phyloP scores from a whole-genome alignment of 1,284 basidiomycete genomes.

The Singerocomus inundabilis region DNA sequence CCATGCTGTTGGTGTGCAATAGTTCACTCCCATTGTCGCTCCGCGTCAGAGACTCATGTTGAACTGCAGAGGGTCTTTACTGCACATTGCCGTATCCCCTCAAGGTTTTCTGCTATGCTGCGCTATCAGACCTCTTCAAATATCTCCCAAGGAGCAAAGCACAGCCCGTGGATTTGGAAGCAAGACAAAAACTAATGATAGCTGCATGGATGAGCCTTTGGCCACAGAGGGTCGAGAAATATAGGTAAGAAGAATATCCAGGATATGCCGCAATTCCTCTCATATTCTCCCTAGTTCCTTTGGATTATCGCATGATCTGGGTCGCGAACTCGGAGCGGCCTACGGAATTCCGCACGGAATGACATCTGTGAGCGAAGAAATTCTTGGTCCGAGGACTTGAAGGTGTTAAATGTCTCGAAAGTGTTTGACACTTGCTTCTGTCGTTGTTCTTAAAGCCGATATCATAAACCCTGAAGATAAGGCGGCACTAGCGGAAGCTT shows the following conservation, averaged over 20 bases:
- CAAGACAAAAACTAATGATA: slow-evolving; percentile 68
- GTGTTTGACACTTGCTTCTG: slow-evolving; percentile 75
- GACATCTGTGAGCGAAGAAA: slow-evolving; percentile 56
- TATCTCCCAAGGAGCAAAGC: slow-evolving; percentile 67
- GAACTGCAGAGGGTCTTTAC: slow-evolving; percentile 62
- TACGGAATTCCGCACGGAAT: slow-evolving; percentile 82
- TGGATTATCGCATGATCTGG: slow-evolving; percentile 73
- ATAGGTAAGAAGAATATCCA: slow-evolving; percentile 40
- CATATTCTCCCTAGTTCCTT: slow-evolving; percentile 44
- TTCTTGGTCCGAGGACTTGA: slow-evolving; percentile 13
- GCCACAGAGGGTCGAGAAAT: slow-evolving; percentile 58
- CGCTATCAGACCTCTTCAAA: slow-evolving; percentile 70
- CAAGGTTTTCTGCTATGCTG: slow-evolving; percentile 65
- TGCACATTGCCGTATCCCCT: slow-evolving; percentile 57
- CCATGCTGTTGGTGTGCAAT: slow-evolving; percentile 66
- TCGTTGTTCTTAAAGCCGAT: slow-evolving; percentile 57
- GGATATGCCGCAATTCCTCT: not conserved
- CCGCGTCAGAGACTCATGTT: not conserved
- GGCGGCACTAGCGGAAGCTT: slow-evolving; percentile 49
- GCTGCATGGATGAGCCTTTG: slow-evolving; percentile 81
- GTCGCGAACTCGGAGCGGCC: slow-evolving; percentile 73
- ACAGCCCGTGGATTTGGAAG: slow-evolving; percentile 53
- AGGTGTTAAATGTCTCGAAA: slow-evolving; percentile 26
- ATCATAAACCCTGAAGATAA: slow-evolving; percentile 57
- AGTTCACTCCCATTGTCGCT: not conserved